Evolutionary conservation across 208 protist genomes (phyloP).

Genomic region (Wallacemonas sp.): DNA sequence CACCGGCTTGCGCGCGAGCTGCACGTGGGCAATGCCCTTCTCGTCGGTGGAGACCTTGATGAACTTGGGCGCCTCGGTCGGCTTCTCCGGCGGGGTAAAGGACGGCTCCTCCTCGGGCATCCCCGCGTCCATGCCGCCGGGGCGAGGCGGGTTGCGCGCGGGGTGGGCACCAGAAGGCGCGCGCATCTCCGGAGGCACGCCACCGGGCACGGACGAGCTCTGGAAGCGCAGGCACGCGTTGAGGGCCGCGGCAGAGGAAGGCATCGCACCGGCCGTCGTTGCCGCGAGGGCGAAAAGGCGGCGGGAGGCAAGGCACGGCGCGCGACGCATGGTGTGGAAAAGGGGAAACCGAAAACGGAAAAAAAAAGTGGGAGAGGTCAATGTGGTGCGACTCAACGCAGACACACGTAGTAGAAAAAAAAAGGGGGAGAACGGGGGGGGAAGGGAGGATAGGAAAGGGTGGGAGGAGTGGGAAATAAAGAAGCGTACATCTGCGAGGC

Average conservation of each 20-base stretch:
- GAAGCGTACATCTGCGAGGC: no score
- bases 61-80: constrained; percentile 69
- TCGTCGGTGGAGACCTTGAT: constrained; percentile 54
- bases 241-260: constrained; percentile 7
- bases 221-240: constrained; percentile 19
- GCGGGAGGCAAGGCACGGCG: constrained; percentile 18
- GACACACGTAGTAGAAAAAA: not conserved
- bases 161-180: constrained; percentile 7
- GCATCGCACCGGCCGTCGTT: not conserved
- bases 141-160: constrained; percentile 11
- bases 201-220: constrained; percentile 26
- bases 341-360: not conserved
- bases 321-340: constrained; percentile 29
- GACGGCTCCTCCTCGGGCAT: constrained; percentile 26
- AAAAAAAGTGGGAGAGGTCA: constrained; percentile 5
- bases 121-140: constrained; percentile 5
- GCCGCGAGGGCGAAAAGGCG: constrained; percentile 9
- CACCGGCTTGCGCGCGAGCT: constrained; percentile 57
- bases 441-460: no score
- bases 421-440: no score
- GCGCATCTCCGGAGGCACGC: constrained; percentile 38
- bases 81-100: constrained; percentile 70
- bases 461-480: no score
- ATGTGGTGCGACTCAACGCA: no score
- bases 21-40: constrained; percentile 59